A percentile compares a stretch with the other conserved stretches of the same genome.
phyloP scores from a whole-genome alignment of 2,329 filamentous ascomycete genomes.

The Stachybotrys chlorohalonatus region DNA sequence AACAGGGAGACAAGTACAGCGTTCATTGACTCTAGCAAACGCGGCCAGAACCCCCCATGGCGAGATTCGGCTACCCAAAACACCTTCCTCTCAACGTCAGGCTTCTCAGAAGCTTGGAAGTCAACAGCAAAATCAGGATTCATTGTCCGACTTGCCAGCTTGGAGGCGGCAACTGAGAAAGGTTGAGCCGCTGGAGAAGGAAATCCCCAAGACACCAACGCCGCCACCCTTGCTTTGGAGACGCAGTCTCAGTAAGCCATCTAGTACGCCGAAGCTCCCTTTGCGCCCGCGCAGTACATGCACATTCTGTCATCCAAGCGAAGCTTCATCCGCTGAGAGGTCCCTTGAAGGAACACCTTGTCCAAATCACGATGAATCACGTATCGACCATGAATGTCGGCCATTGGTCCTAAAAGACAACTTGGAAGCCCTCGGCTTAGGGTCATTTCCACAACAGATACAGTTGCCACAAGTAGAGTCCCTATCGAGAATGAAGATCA shows the following conservation, averaged over 20 bases:
- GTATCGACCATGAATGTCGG: constrained; percentile 2
- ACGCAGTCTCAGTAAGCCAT: constrained; percentile 12
- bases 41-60: too few relatives aligned
- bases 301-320: constrained; percentile 11
- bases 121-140: neutral
- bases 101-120: neutral
- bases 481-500: constrained; percentile 13
- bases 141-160: constrained; percentile 5
- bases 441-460: neutral
- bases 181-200: constrained; percentile 8
- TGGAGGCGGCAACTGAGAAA: constrained; percentile 15
- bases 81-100: too few relatives aligned
- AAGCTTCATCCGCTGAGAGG: constrained; percentile 1
- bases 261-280: constrained; percentile 6
- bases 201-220: constrained; percentile 3
- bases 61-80: too few relatives aligned
- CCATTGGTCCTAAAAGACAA: neutral
- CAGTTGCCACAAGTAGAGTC: neutral
- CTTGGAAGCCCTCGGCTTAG: neutral
- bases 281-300: constrained; percentile 8
- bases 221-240: constrained; percentile 11
- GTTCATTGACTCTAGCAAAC: too few relatives aligned
- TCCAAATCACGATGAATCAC: neutral
- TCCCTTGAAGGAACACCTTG: neutral
- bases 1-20: too few relatives aligned